Evolutionary conservation across 2,329 filamentous ascomycete species (phyloP).

Genomic region (Trichoderma breve): DNA sequence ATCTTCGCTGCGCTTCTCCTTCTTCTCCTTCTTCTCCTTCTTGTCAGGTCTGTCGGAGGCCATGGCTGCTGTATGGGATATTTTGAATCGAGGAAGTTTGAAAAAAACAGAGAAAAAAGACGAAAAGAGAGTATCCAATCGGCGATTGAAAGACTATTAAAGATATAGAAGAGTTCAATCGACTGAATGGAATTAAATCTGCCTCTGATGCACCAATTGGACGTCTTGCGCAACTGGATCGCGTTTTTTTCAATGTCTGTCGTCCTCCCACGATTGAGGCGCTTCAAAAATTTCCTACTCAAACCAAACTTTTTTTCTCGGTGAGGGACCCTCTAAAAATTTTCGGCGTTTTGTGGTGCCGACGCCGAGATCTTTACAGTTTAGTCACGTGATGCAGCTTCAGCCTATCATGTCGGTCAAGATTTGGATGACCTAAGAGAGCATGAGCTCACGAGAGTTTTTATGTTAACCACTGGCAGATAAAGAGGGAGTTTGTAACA

Average conservation of each 20-base stretch:
- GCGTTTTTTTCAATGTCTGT: conserved; percentile 20
- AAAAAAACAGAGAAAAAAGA: not conserved
- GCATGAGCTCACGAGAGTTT: not conserved
- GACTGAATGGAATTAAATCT: not conserved
- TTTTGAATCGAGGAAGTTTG: conserved; percentile 13
- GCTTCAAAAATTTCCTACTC: conserved; percentile 31
- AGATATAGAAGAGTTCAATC: not conserved
- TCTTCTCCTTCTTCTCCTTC: conserved; percentile 60
- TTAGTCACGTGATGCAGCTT: not conserved
- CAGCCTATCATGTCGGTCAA: not conserved
- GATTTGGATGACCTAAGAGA: conserved; percentile 12
- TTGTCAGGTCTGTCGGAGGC: conserved; percentile 49
- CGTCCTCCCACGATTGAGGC: conserved; percentile 21
- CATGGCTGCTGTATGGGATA: conserved; percentile 35
- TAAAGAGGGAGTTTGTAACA: not conserved
- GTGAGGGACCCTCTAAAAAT: conserved; percentile 28
- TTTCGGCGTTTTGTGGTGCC: conserved; percentile 34
- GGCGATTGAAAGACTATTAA: not conserved
- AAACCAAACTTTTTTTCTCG: conserved; percentile 33
- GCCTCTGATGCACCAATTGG: conserved; percentile 12
- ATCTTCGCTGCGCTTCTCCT: conserved; percentile 57
- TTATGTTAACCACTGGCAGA: not conserved
- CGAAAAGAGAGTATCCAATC: not conserved
- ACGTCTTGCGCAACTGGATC: conserved; percentile 14
- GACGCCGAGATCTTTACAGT: conserved; percentile 26